A percentile compares a stretch with the other conserved stretches of the same genome.
Conservation (phyloP, 139 green algal species). For the Tetradesmus obliquus region DNA sequence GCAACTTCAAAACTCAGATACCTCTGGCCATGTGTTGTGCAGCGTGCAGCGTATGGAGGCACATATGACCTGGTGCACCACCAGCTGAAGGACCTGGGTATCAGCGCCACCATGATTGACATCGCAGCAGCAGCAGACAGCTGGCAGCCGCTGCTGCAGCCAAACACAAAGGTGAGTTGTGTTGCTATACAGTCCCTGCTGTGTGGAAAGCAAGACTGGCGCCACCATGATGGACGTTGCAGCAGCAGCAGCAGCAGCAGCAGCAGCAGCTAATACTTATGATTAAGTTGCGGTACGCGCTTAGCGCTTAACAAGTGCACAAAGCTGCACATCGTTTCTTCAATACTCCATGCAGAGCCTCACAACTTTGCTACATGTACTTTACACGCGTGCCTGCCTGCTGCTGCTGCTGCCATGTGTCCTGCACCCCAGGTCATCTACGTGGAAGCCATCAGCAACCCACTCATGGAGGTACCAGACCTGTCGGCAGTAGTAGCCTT, state of each 20-base stretch:
- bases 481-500: constrained; percentile 54
- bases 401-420: neutral
- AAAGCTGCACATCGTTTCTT: too few species aligned
- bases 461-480: constrained; percentile 83
- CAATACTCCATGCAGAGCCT: too few species aligned
- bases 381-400: neutral
- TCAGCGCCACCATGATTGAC: constrained; percentile 94
- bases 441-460: constrained; percentile 95
- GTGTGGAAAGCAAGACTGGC: neutral
- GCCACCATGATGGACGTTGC: neutral
- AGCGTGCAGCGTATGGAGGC: constrained; percentile 90
- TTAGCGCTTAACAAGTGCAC: too few species aligned
- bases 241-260: neutral
- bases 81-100: constrained; percentile 92
- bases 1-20: too few species aligned
- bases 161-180: constrained; percentile 62
- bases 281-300: too few species aligned
- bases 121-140: constrained; percentile 79
- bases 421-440: constrained; percentile 83
- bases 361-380: neutral
- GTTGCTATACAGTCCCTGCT: neutral
- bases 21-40: neutral
- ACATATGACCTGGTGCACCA: constrained; percentile 96
- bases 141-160: constrained; percentile 65
- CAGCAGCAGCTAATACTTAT: too few species aligned